These are phyloP conservation scores for Taiwanofungus camphoratus DNA, from an alignment of 1,284 basidiomycete species.

Conservation along the genomic window DNA sequence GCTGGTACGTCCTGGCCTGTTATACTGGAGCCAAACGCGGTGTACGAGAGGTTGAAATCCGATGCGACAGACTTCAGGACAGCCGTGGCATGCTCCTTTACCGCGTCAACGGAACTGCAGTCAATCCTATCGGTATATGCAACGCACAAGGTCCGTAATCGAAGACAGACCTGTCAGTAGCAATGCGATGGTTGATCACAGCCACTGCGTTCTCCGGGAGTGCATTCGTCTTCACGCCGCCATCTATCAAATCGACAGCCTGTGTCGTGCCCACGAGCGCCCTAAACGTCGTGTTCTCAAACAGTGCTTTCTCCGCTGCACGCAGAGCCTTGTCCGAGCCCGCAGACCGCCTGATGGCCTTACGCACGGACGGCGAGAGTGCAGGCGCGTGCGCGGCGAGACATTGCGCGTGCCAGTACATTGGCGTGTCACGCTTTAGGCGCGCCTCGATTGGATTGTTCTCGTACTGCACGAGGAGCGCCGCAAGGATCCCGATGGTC, in stretches of 20 bases:
- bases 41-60: slow-evolving; percentile 40
- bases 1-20: slow-evolving; percentile 21
- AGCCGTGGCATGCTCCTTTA: slow-evolving; percentile 36
- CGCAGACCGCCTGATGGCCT: slow-evolving; percentile 31
- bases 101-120: slow-evolving; percentile 37
- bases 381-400: slow-evolving; percentile 40
- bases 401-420: slow-evolving; percentile 39
- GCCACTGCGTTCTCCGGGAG: slow-evolving; percentile 50
- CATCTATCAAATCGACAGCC: slow-evolving; percentile 52
- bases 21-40: slow-evolving; percentile 35
- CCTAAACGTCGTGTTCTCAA: slow-evolving; percentile 25
- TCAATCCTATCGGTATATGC: not conserved
- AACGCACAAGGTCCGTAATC: not conserved
- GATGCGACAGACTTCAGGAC: slow-evolving; percentile 38
- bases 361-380: slow-evolving; percentile 33
- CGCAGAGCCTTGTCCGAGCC: slow-evolving; percentile 37
- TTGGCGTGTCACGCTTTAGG: slow-evolving; percentile 38
- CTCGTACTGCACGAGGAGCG: slow-evolving; percentile 47
- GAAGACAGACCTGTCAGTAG: slow-evolving; percentile 36
- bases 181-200: slow-evolving; percentile 49
- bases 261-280: slow-evolving; percentile 49
- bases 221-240: slow-evolving; percentile 60
- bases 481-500: slow-evolving; percentile 53
- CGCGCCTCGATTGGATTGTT: slow-evolving; percentile 36
- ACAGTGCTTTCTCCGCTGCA: slow-evolving; percentile 36